Evolutionary conservation across 2,329 filamentous ascomycete genomes (phyloP).

Genomic region (Beauveria medogensis): DNA sequence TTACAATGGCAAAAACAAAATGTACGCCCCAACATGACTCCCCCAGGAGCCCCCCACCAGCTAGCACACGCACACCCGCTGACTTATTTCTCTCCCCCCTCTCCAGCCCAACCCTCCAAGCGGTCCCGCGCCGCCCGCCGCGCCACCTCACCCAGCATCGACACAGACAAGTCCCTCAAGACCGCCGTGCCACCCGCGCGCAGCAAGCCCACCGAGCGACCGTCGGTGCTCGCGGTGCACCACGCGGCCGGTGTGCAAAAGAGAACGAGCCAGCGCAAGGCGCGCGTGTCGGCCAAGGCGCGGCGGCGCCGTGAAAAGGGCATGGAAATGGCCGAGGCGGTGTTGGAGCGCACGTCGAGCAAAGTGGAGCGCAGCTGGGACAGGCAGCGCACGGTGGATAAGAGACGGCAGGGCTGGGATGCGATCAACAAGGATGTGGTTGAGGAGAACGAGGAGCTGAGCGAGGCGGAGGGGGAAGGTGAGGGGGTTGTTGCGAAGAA

Average conservation of each 20-base stretch:
- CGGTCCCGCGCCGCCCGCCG: slow-evolving; percentile 70
- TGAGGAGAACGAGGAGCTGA: slow-evolving; percentile 16
- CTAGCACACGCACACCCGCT: background rate
- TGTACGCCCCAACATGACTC: slow-evolving; percentile 14
- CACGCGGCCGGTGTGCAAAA: slow-evolving; percentile 60
- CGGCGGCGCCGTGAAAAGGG: slow-evolving; percentile 48
- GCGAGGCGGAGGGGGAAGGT: slow-evolving; percentile 15
- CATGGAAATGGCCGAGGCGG: slow-evolving; percentile 50
- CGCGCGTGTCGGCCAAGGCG: slow-evolving; percentile 46
- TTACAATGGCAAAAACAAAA: slow-evolving; percentile 25
- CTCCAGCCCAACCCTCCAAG: slow-evolving; percentile 46
- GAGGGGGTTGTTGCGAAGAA: slow-evolving; percentile 19
- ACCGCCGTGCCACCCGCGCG: slow-evolving; percentile 43
- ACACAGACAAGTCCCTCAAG: slow-evolving; percentile 65
- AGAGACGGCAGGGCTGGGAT: slow-evolving; percentile 48
- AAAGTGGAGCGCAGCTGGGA: slow-evolving; percentile 50
- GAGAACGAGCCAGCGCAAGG: slow-evolving; percentile 50
- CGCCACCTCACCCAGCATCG: slow-evolving; percentile 60
- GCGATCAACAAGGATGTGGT: slow-evolving; percentile 42
- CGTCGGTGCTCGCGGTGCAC: slow-evolving; percentile 62
- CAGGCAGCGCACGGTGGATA: slow-evolving; percentile 38
- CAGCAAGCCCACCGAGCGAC: slow-evolving; percentile 31
- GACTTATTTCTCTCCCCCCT: background rate
- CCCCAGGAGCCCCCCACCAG: no score
- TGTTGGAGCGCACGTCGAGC: slow-evolving; percentile 48